These are phyloP conservation scores for Solanum chaucha DNA, from an alignment of 257 asterid species.

Conservation along the genomic window DNA sequence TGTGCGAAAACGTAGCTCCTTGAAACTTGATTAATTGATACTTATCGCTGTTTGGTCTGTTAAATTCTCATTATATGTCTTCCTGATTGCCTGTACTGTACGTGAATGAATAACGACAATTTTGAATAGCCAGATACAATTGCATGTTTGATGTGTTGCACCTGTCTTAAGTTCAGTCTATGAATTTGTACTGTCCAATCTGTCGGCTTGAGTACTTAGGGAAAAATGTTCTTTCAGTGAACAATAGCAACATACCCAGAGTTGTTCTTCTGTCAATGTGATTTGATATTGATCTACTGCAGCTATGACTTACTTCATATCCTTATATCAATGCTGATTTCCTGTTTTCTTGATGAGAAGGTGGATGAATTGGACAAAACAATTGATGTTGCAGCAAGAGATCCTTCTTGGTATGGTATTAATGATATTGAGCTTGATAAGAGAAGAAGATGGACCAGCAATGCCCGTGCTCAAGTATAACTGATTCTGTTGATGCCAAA, in stretches of 20 bases:
- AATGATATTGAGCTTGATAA: constrained; percentile 73
- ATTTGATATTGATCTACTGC: neutral
- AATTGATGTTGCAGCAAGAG: constrained; percentile 75
- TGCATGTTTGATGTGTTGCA: neutral
- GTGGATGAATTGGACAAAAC: constrained; percentile 96
- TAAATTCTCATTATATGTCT: neutral
- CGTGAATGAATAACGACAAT: neutral
- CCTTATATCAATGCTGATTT: constrained; percentile 29
- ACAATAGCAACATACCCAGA: neutral
- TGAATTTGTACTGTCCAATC: neutral
- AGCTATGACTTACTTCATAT: neutral
- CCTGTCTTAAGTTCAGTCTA: neutral
- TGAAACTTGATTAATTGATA: neutral
- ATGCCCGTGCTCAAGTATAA: constrained; percentile 78
- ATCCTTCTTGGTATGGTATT: constrained; percentile 74
- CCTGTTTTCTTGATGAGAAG: constrained; percentile 53
- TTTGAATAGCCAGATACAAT: neutral
- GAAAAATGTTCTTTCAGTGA: neutral
- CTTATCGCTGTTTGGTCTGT: neutral
- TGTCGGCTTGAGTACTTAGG: neutral
- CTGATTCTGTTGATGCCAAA: neutral
- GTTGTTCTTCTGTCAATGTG: neutral
- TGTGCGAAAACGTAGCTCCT: neutral
- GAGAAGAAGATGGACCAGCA: constrained; percentile 87
- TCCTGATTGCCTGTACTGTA: neutral